Conservation (phyloP, 225 moss, liverwort and hornwort species). For the Physcomitrellopsis africana region DNA sequence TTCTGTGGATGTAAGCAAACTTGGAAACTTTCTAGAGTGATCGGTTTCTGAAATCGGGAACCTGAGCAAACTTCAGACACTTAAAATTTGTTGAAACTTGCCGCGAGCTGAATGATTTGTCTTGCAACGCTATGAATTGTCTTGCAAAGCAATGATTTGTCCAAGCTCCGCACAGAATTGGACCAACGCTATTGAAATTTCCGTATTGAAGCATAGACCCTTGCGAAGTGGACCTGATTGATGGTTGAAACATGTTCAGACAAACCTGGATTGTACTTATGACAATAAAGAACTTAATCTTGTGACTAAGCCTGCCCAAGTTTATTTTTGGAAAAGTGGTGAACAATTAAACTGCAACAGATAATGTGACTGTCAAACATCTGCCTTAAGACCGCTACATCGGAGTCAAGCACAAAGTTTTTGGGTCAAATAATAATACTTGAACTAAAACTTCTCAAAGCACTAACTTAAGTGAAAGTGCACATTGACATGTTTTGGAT, state of each 20-base stretch:
- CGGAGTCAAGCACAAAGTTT: not conserved
- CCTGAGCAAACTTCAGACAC: conserved; percentile 5
- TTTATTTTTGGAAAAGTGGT: not conserved
- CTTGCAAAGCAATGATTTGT: too few relatives aligned
- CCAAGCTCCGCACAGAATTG: not conserved
- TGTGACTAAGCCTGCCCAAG: not conserved
- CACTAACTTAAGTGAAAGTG: not conserved
- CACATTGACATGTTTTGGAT: not conserved
- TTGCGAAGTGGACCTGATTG: not conserved
- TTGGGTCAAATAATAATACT: conserved; percentile 2
- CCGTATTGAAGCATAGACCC: not conserved
- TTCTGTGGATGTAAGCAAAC: not conserved
- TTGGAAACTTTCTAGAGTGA: not conserved
- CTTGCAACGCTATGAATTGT: too few relatives aligned
- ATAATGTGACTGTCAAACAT: not conserved
- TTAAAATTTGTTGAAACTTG: conserved; percentile 1
- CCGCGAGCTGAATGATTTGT: not conserved
- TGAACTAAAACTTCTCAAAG: not conserved
- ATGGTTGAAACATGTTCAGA: conserved; percentile 4
- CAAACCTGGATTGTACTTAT: not conserved
- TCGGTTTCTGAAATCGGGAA: not conserved
- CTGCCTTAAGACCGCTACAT: not conserved
- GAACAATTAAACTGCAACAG: not conserved
- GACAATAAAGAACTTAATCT: not conserved
- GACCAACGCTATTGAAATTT: not conserved